Evolutionary conservation across 1,139 yeast genomes (phyloP), one percentile per base, ranked within the genome.

Genomic region (Blastobotrys raffinosifermentans): DNA sequence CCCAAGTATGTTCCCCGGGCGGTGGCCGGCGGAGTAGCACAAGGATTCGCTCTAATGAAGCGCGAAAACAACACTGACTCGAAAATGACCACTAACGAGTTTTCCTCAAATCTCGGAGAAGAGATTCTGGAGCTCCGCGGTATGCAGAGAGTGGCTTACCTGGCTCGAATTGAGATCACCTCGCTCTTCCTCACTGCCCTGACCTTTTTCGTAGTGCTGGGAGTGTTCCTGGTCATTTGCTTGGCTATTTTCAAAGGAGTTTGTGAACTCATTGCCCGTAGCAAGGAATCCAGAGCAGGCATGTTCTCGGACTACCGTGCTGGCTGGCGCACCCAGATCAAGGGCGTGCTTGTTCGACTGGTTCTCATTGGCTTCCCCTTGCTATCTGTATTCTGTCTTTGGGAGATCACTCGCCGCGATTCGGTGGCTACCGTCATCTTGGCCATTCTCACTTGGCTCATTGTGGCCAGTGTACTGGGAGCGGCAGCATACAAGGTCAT

Each of bases 291-390:
- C 68, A 72, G 73, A 44, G 75, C 60, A 3, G 66, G 61, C 33
- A 78, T 79, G 58, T 84, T 84, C 57, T 66, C 73, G 46, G 89
- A 81, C 49, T 91, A 80, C 61, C 77, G 97, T 57, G 73, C 70
- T 44, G 83, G 86, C 52, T 76, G 96, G 96, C 67, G 75, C 15
- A 70, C 75, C 17, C 77, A 86, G 50, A 77, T 85, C 54, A 91
- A 89, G 61, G 98, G 98, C 38, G 75, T 94, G 7, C 62, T 91
- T 44, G 91, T 81, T 69, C 74, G 98, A 57, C 70, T 89, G 52
- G 74, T 84, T 36, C 67, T 82, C 39, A 72, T 89, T 48, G 84
- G 94, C 0, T 81, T 85, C 64, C 94, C 97, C 11, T 96, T 89
- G 61, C 62, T 91, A 31, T 74, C 84, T 6, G 73, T 91, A 14